Evolutionary conservation across 1,139 yeast genomes (phyloP), one percentile per base, ranked within the genome.

Genomic region (Yamadazyma aaseri): DNA sequence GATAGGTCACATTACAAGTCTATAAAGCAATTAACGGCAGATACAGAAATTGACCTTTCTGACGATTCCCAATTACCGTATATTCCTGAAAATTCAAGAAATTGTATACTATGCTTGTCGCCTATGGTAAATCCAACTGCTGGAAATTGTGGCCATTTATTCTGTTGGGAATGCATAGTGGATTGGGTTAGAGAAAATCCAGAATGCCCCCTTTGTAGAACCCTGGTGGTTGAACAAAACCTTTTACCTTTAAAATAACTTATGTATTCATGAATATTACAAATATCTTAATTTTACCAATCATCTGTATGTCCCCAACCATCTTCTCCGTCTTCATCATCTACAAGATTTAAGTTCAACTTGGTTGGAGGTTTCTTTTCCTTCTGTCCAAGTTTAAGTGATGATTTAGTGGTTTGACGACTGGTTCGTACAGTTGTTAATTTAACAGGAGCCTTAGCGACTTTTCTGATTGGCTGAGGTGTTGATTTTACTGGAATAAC

Each of bases 191-290:
- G 87, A 42, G 96, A 89, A 37, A 76, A 78, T 47, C 82, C 90
- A 0, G 97, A 89, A 51, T 92, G 98, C 55, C 97, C 98, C 0
- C 65, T 92, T 23, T 92, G 98, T 51, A 63, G 98, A 41, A 95
- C 82, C 45, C 71, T 67, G 29, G 77, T 92, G 41, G 65, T 71
- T 28, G 90, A 84, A 49, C 94, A 86, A 56, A 80, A 85, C 48
- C 60, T 90, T 31, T 61, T 90, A 31, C 86, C 92, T 0, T 55
- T 89, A 36, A 68, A 74, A 41, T 81, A 50, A 59, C 5, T 11
- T 22, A 18, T 28, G 18, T 22, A 6, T 12, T n/a, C 26, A 8
- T 22, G 11, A 6, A 22, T 8, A n/a, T n/a, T 10, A n/a, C n/a
- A n/a, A n/a, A n/a, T n/a, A n/a, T n/a, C n/a, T n/a, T 6, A 13